Evolutionary conservation across 2,329 filamentous ascomycete genomes (phyloP).

Genomic region (Xylariaceae sp.): DNA sequence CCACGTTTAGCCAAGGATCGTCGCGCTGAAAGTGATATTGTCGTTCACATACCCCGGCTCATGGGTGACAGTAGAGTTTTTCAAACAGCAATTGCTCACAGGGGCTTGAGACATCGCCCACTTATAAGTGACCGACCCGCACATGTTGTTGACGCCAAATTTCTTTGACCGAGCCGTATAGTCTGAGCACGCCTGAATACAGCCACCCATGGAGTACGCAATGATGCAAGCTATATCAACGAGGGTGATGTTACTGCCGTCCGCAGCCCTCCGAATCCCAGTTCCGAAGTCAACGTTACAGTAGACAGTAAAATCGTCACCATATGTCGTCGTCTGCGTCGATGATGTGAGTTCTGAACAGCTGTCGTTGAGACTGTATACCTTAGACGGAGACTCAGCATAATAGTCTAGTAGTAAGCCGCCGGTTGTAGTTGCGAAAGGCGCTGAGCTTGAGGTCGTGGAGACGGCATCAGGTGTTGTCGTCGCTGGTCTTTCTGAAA

Average conservation of each 20-base stretch:
- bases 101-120: background rate
- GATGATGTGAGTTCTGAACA: background rate
- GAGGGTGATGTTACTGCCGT: background rate
- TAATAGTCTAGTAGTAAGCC: background rate
- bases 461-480: background rate
- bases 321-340: background rate
- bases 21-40: background rate
- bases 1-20: background rate
- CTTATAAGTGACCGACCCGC: slow-evolving; percentile 1
- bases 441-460: background rate
- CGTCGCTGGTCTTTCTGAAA: background rate
- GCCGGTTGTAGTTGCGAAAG: background rate
- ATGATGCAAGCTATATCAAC: background rate
- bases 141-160: background rate
- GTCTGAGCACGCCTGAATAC: slow-evolving; percentile 4
- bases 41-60: background rate
- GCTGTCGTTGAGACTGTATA: background rate
- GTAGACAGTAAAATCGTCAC: background rate
- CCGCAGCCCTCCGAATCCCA: background rate
- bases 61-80: slow-evolving; percentile 4
- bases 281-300: slow-evolving; percentile 2
- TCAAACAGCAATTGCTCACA: slow-evolving; percentile 5
- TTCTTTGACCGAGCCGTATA: background rate
- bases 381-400: background rate
- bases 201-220: slow-evolving; percentile 2